Base-by-base conservation (phyloP, 73 alveolate genomes). In the Stentor coeruleus region DNA sequence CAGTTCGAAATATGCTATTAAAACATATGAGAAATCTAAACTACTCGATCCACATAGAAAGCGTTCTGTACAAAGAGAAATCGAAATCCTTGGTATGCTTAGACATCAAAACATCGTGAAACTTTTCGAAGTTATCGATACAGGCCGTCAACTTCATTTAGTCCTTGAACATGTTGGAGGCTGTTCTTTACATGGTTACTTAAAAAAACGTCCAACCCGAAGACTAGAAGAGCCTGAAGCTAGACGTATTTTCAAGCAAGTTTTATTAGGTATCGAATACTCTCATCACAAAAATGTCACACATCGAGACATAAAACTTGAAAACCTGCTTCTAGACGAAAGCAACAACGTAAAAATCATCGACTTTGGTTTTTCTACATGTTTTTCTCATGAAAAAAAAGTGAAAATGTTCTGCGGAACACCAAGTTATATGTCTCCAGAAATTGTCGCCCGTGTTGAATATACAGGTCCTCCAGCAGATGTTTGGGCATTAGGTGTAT, bases 281-380 rank as follows among this genome's bases (percentile, higher is more conserved):
- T 91, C 94, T 37, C 99, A 95, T 92, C 79, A 81, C 55, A 86
- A 91, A 83, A 81, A 86, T 74, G 94, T 95, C 14, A 95, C 93
- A 72, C 99, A 95, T 85, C 84, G 99, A 81, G 99, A 95, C 87
- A 36, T 95, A 6, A 95, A 95, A 83, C 93, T 95, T 4, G 99
- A 95, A 80, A 95, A 95, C 86, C 85, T 95, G 40, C 81, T 95
- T 66, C 75, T 90, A 84, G 92, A 88, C 82, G 87, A 85, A 35
- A 82, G 85, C 72, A 90, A 90, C 59, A 59, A 81, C 31, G 86
- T 95, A 35, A 95, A 93, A 88, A 49, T 95, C 49, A 93, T 93
- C 3, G 99, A 95, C 87, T 95, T 95, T 88, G 99, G 99, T 59
- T 74, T 94, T 93, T 85, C 96, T 40, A 82, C 87, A 57, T 87